Conservation (phyloP, 768 basidiomycete genomes). For the Lentinula edodes region DNA sequence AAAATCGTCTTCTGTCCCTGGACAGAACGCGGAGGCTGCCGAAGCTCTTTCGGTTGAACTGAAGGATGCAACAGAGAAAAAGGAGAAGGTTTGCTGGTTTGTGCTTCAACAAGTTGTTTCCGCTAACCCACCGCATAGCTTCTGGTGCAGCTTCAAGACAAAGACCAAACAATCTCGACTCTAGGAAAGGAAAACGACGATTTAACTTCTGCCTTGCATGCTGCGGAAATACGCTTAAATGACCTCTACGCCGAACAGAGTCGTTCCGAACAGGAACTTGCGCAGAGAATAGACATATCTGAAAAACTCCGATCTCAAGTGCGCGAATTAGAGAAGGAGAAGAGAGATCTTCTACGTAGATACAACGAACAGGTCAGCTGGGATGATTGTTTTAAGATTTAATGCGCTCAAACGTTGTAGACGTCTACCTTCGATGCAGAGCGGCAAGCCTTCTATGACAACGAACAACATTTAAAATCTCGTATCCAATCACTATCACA, state of each 20-base stretch:
- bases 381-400: background rate
- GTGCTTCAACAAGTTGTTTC: constrained; percentile 3
- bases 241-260: constrained; percentile 80
- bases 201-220: constrained; percentile 57
- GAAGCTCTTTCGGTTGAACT: constrained; percentile 58
- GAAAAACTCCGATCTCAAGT: constrained; percentile 80
- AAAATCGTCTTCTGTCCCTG: constrained; percentile 39
- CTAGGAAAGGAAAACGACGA: constrained; percentile 62
- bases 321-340: constrained; percentile 85
- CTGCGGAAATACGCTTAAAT: constrained; percentile 66
- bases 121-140: constrained; percentile 40
- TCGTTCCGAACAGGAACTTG: constrained; percentile 77
- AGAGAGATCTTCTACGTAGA: constrained; percentile 72
- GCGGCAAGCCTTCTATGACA: constrained; percentile 88
- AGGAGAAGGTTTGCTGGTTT: constrained; percentile 55
- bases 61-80: constrained; percentile 74
- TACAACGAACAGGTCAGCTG: constrained; percentile 80
- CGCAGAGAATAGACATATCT: constrained; percentile 73
- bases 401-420: constrained; percentile 29
- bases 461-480: constrained; percentile 89
- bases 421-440: constrained; percentile 88
- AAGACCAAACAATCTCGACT: constrained; percentile 60
- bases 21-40: constrained; percentile 39
- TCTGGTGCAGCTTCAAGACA: constrained; percentile 71
- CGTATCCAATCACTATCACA: constrained; percentile 79